Conservation (phyloP, 2,329 filamentous ascomycete genomes). For the Juglanconis oblonga region DNA sequence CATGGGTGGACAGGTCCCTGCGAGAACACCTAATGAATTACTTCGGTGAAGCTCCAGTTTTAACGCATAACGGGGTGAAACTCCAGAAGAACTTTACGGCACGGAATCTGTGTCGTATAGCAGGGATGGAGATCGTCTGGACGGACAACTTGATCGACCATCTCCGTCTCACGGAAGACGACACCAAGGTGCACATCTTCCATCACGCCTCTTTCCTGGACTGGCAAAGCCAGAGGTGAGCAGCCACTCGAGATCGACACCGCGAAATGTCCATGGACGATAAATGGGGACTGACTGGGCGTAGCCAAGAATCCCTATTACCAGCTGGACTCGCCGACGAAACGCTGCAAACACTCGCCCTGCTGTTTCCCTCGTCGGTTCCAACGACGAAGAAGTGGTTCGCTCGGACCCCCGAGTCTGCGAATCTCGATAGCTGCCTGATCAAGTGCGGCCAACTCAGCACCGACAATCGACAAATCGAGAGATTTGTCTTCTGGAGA, state of each 20-base stretch:
- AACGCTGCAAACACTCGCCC: constrained; percentile 33
- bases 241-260: background rate
- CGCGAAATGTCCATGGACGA: background rate
- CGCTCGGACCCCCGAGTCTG: constrained; percentile 1
- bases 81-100: constrained; percentile 24
- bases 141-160: constrained; percentile 41
- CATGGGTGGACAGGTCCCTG: background rate
- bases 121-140: constrained; percentile 32
- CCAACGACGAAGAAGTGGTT: constrained; percentile 2
- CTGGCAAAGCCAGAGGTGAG: constrained; percentile 20
- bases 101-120: constrained; percentile 28
- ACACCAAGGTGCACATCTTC: constrained; percentile 36
- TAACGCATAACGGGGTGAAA: constrained; percentile 16
- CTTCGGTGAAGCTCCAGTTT: background rate
- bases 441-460: constrained; percentile 28
- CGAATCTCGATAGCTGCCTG: constrained; percentile 30
- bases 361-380: constrained; percentile 34
- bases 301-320: constrained; percentile 22
- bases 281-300: background rate
- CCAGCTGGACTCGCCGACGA: constrained; percentile 32
- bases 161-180: constrained; percentile 35
- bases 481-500: constrained; percentile 37
- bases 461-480: constrained; percentile 30
- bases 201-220: constrained; percentile 37
- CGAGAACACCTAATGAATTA: background rate